Conservation (phyloP, 345 rosid species). For the Odontarrhena argentea region DNA sequence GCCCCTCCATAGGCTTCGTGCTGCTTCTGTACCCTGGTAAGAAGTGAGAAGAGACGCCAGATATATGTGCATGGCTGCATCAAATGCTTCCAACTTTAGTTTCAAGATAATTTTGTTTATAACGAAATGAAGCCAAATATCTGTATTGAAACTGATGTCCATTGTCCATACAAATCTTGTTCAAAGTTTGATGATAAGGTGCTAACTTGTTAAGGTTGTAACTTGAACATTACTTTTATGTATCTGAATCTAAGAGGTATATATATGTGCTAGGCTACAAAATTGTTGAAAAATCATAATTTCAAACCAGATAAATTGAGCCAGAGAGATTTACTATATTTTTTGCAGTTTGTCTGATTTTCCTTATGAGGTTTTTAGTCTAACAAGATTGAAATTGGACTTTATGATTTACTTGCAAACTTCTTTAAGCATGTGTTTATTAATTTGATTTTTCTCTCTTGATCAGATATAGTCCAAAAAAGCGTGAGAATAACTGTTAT, state of each 20-base stretch:
- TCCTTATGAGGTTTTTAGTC: too few species aligned
- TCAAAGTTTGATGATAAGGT: not conserved
- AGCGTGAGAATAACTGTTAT: not conserved
- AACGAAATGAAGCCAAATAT: not conserved
- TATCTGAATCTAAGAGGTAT: not conserved
- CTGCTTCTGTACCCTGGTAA: not conserved
- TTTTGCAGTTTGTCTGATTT: too few species aligned
- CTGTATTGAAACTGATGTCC: not conserved
- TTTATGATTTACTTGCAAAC: too few species aligned
- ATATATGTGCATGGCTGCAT: too few species aligned
- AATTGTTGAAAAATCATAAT: not conserved
- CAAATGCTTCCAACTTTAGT: not conserved
- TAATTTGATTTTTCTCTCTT: not conserved
- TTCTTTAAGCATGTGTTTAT: not conserved
- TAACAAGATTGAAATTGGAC: too few species aligned
- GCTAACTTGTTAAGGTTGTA: conserved; percentile 3
- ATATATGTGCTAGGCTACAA: not conserved
- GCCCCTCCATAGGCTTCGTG: too few species aligned
- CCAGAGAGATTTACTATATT: not conserved
- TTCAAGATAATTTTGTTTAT: not conserved
- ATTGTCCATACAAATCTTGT: not conserved
- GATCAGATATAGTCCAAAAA: not conserved
- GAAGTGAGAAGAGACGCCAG: not conserved
- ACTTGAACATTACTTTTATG: not conserved
- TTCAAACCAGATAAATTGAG: not conserved